A percentile compares a stretch with the other conserved stretches of the same genome.
Conservation (phyloP, 768 basidiomycete genomes). For the Mycena filopes region DNA sequence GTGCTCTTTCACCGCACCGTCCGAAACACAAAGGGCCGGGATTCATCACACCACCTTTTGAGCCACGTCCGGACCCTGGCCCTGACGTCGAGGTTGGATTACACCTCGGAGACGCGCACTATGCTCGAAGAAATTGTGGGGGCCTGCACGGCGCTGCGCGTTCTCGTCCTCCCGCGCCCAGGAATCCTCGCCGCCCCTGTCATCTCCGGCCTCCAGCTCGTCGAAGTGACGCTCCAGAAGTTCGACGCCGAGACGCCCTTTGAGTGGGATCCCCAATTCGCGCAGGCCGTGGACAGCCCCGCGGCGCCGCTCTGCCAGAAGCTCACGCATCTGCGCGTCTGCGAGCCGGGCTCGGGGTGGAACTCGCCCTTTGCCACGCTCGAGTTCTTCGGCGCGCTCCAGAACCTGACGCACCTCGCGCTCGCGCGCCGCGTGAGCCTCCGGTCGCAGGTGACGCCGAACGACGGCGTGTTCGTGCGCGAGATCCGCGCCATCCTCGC, state of each 20-base stretch:
- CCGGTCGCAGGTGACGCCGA: constrained; percentile 27
- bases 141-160: constrained; percentile 15
- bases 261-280: constrained; percentile 23
- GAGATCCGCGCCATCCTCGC: constrained; percentile 45
- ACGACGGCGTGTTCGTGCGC: constrained; percentile 46
- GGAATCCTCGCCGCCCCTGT: constrained; percentile 10
- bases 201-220: constrained; percentile 22
- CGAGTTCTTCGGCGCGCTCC: constrained; percentile 28
- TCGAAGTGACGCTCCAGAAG: constrained; percentile 24
- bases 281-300: neutral
- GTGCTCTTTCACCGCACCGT: constrained; percentile 32
- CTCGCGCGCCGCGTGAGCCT: constrained; percentile 32
- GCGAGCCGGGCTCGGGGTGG: constrained; percentile 32
- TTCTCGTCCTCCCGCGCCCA: constrained; percentile 25
- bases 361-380: constrained; percentile 29
- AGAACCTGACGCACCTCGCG: constrained; percentile 35
- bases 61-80: constrained; percentile 15
- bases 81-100: constrained; percentile 10
- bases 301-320: constrained; percentile 8
- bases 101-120: constrained; percentile 22
- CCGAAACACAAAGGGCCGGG: neutral
- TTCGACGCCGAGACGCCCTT: constrained; percentile 28
- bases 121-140: constrained; percentile 22
- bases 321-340: constrained; percentile 33
- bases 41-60: constrained; percentile 16